Evolutionary conservation across 176 grass and related monocot genomes (phyloP).

Genomic region (Chloris gayana): DNA sequence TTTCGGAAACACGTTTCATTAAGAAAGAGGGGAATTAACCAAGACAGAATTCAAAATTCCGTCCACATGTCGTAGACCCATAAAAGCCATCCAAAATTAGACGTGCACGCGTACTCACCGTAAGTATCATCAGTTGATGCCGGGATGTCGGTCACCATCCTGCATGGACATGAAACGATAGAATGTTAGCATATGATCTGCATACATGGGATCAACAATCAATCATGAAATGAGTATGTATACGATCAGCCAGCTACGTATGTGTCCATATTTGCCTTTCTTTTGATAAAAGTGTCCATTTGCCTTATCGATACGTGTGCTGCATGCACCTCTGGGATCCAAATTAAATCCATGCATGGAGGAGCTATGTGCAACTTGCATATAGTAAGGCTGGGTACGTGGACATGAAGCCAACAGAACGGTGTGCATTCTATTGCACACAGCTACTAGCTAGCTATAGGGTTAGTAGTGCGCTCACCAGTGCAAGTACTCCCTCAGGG

Average conservation of each 20-base stretch:
- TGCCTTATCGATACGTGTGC: neutral
- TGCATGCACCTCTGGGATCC: slow-evolving; percentile 15
- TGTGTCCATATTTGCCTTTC: neutral
- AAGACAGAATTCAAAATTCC: no score
- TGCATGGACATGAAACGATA: slow-evolving; percentile 42
- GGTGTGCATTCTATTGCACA: neutral
- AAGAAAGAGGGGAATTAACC: no score
- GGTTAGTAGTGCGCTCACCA: slow-evolving; percentile 51
- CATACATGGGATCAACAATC: neutral
- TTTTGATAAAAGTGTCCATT: neutral
- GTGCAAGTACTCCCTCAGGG: slow-evolving; percentile 87
- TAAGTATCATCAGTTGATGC: slow-evolving; percentile 66
- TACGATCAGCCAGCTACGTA: neutral
- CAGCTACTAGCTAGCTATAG: neutral
- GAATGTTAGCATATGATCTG: neutral
- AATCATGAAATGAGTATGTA: neutral
- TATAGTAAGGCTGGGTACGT: neutral
- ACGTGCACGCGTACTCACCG: slow-evolving; percentile 47
- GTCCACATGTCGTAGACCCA: no score
- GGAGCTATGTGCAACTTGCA: neutral
- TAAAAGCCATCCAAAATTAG: no score
- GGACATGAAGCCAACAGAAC: neutral
- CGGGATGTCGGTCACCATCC: slow-evolving; percentile 95
- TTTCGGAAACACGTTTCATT: no score
- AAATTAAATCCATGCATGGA: neutral